Conservation (phyloP, 2,329 filamentous ascomycete species). For the Aschersonia sp. region DNA sequence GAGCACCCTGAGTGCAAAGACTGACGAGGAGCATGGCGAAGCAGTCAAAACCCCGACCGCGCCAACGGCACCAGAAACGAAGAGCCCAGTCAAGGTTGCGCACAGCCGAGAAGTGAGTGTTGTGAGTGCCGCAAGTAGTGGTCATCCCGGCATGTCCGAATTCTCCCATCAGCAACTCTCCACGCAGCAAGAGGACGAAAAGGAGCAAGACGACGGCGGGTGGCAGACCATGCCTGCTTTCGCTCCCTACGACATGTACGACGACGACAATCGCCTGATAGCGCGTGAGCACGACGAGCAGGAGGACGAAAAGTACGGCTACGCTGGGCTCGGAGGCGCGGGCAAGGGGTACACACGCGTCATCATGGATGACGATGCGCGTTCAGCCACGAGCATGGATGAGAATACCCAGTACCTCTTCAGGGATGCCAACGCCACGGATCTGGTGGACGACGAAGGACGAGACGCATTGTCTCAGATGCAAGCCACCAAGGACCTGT, state of each 20-base stretch:
- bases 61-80: background rate
- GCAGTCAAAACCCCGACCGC: background rate
- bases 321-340: conserved; percentile 69
- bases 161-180: conserved; percentile 80
- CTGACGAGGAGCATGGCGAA: too few relatives aligned
- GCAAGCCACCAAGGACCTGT: conserved; percentile 85
- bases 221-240: conserved; percentile 96
- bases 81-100: conserved; percentile 4
- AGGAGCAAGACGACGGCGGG: conserved; percentile 44
- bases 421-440: conserved; percentile 49
- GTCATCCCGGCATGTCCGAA: conserved; percentile 42
- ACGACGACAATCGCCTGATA: conserved; percentile 79
- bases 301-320: conserved; percentile 50
- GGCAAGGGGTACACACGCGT: conserved; percentile 93
- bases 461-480: conserved; percentile 80
- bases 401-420: conserved; percentile 96
- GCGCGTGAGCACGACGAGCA: conserved; percentile 68
- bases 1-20: conserved; percentile 18
- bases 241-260: conserved; percentile 86
- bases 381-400: conserved; percentile 91
- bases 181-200: conserved; percentile 36
- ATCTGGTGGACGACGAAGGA: conserved; percentile 52
- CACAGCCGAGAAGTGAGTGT: conserved; percentile 24
- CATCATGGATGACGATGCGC: conserved; percentile 85
- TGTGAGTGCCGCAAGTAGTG: conserved; percentile 16